A percentile compares a stretch with the other conserved stretches of the same genome.
Conservation (phyloP, 2,329 filamentous ascomycete genomes). For the Thielaviopsis musarum region DNA sequence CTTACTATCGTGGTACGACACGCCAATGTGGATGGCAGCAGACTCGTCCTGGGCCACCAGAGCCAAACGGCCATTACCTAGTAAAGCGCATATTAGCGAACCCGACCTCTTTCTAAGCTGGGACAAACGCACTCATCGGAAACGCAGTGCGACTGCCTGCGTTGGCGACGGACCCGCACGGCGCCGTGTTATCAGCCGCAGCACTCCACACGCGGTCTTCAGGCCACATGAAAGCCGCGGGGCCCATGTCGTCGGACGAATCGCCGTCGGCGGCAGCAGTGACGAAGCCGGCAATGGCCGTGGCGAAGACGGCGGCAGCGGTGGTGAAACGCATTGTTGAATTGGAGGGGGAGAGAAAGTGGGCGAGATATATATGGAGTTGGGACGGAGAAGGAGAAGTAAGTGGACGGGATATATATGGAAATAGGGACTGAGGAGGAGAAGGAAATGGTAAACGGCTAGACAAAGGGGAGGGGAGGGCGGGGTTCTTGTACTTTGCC, state of each 20-base stretch:
- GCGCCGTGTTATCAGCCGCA: constrained; percentile 35
- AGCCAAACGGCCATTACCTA: constrained; percentile 36
- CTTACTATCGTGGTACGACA: constrained; percentile 35
- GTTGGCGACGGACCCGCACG: constrained; percentile 35
- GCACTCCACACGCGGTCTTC: constrained; percentile 37
- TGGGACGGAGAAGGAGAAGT: too few species aligned
- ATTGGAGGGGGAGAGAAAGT: background rate
- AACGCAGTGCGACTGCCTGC: constrained; percentile 36
- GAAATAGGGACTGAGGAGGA: too few species aligned
- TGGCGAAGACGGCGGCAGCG: background rate
- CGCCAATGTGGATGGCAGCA: constrained; percentile 33
- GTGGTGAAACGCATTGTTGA: constrained; percentile 3
- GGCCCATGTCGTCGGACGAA: constrained; percentile 25
- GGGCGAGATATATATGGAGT: background rate
- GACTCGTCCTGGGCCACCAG: constrained; percentile 41
- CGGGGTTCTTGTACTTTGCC: too few species aligned
- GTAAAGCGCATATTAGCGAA: background rate
- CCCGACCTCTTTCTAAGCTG: background rate
- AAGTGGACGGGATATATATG: background rate
- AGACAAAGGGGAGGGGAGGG: too few species aligned
- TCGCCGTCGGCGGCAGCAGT: constrained; percentile 10
- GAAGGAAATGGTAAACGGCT: too few species aligned
- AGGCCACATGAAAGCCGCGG: constrained; percentile 45
- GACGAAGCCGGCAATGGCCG: constrained; percentile 11
- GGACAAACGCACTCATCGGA: constrained; percentile 30